Evolutionary conservation across 1,284 basidiomycete genomes (phyloP).

Genomic region (Melanopsichium pennsylvanicum): DNA sequence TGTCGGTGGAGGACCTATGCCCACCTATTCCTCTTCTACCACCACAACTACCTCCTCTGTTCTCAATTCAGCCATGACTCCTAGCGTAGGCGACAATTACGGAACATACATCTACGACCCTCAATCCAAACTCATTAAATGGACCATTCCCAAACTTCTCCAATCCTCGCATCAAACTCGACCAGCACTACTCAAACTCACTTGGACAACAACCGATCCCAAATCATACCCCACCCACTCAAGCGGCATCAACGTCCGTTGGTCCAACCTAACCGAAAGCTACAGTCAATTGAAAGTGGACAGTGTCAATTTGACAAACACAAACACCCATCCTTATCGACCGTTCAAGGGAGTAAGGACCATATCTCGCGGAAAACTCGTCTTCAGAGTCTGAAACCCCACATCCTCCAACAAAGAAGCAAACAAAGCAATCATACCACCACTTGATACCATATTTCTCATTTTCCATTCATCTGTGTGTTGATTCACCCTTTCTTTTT

Average conservation of each 20-base stretch:
- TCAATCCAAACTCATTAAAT: slow-evolving; percentile 34
- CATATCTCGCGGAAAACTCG: slow-evolving; percentile 59
- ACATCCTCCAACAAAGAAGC: neutral
- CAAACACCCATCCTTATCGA: slow-evolving; percentile 65
- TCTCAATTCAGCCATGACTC: slow-evolving; percentile 1
- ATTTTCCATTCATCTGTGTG: too few relatives aligned
- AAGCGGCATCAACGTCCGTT: slow-evolving; percentile 76
- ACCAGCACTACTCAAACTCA: slow-evolving; percentile 33
- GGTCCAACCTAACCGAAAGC: slow-evolving; percentile 76
- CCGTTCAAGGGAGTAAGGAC: slow-evolving; percentile 74
- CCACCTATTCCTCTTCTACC: slow-evolving; percentile 1
- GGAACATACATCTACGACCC: slow-evolving; percentile 54
- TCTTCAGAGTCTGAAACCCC: slow-evolving; percentile 34
- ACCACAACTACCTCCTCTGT: too few relatives aligned
- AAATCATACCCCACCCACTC: slow-evolving; percentile 69
- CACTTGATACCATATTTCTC: too few relatives aligned
- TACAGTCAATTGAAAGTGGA: slow-evolving; percentile 84
- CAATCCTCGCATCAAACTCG: slow-evolving; percentile 5
- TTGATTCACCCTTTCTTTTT: too few relatives aligned
- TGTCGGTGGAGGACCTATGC: slow-evolving; percentile 19
- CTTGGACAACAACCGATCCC: slow-evolving; percentile 25
- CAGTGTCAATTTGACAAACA: slow-evolving; percentile 77
- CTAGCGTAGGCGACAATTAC: slow-evolving; percentile 13
- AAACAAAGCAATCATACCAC: too few relatives aligned
- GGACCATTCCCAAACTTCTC: slow-evolving; percentile 41